Conservation (phyloP, 768 basidiomycete species). For the Amylocystis lapponica region DNA sequence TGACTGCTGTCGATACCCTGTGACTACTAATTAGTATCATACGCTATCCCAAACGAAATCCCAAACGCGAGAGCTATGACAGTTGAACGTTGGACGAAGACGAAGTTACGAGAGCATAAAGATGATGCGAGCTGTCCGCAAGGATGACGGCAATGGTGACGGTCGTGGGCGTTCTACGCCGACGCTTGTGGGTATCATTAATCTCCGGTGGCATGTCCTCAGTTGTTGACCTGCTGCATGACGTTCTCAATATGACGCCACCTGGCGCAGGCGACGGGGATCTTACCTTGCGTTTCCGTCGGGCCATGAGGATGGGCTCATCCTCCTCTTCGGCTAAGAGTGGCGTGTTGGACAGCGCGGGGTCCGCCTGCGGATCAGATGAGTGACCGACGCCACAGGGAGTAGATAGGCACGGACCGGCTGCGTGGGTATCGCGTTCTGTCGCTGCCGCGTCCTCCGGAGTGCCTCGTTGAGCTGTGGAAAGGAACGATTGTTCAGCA, state of each 20-base stretch:
- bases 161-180: no score
- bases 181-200: no score
- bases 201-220: neutral
- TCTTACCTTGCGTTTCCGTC: constrained; percentile 17
- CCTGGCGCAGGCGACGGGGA: no score
- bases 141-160: no score
- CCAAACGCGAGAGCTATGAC: no score
- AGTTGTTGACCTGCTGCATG: neutral
- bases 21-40: constrained; percentile 9
- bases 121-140: no score
- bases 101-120: no score
- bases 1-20: constrained; percentile 15
- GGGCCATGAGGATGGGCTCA: constrained; percentile 16
- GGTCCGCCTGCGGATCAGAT: constrained; percentile 4
- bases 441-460: constrained; percentile 19
- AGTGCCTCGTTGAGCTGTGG: constrained; percentile 21
- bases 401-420: neutral
- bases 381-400: constrained; percentile 1
- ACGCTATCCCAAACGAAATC: no score
- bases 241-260: neutral
- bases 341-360: constrained; percentile 7
- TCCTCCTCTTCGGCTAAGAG: constrained; percentile 17
- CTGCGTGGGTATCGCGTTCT: neutral
- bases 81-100: no score
- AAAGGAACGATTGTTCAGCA: neutral